Evolutionary conservation across 371 early-diverging fungal genomes (phyloP), one percentile per base, ranked within the genome.

Genomic region (Rozella allomycis): DNA sequence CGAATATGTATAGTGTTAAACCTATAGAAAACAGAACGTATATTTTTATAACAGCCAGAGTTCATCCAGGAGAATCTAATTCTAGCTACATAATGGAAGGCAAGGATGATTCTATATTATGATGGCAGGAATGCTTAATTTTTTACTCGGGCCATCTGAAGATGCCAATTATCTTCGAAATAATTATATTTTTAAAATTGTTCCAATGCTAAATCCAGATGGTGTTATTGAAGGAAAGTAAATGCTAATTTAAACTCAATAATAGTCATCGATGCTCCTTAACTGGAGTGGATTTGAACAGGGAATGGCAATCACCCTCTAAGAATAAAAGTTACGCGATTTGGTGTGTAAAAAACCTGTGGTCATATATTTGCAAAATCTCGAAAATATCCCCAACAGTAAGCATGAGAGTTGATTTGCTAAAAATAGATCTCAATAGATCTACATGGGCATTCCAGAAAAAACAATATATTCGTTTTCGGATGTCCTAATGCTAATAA

Each of bases 191-290:
- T 40, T 58, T 30, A 58, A 58, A 42, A 34, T 49, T 27, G 45
- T 58, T 7, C 58, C 58, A 13, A 58, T 58, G 58, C 38, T 58
- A 19, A 54, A 54, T 39, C 53, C 53, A 6, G 58, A 52, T 34
- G 52, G 54, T 1, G 50, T 49, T 7, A 29, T 48, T 10, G 42
- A 47, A 13, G 40, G 42, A 13, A 33, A 19, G 4, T 19, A 25
- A 10, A 35, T 1, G 5, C 4, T 26, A 3, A 5, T 26, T 26
- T 26, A 13, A n/a, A 3, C 14, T 26, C 4, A 4, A 4, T 14
- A 14, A 14, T 26, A 35, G 37, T 21, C 52, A 58, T 35, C 42
- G 59, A 26, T 53, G 54, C 36, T 48, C 47, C 17, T 30, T 58
- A n/a, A 42, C 48, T 0, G 59, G 59, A 5, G 39, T 49, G 7